Evolutionary conservation across 148 eudicot genomes (phyloP), one percentile per base, ranked within the genome.

Genomic region (Rhododendron ovatum): DNA sequence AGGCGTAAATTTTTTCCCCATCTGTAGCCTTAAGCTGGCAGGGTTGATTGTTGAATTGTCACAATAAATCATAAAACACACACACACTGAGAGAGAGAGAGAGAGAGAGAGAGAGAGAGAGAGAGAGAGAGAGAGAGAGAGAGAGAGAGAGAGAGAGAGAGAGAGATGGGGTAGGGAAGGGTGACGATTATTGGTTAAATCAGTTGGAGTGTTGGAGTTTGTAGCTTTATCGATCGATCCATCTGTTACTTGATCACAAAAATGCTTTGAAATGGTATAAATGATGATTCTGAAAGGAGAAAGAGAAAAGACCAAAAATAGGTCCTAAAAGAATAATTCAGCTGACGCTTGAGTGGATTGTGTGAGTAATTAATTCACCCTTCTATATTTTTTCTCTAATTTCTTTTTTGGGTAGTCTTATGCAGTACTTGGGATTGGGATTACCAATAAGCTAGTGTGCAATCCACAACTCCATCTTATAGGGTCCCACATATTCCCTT

Each of bases 151-250:
- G 59, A 15, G 59, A 53, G 59, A 15, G 59, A 17, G 61, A 55
- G 61, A 17, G 61, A 75, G 43, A 75, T 75, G 79, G 79, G 79
- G 3, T 74, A 75, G 26, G 47, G 48, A 35, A 39, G 79, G 79
- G 79, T 75, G 79, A 75, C 79, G 79, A 75, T 35, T 39, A 75
- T 75, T 75, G 79, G 79, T 75, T 75, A 37, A 35, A 75, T 75
- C 79, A 39, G 79, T 75, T 75, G 48, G 78, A 75, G 79, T 37
- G 41, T 75, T 75, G 79, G 79, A 75, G 76, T 11, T 28, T 10
- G 76, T 11, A 71, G 47, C 79, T 18, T 17, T 39, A 18, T 75
- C 20, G 3, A 55, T 18, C 43, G 43, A 41, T 41, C 30, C 30
- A 30, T 30, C 20, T 37, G 9, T 37, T 71, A 13, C 41, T 30